Evolutionary conservation across 2,329 filamentous ascomycete species (phyloP), one percentile per base, ranked within the genome.

Genomic region (Coniochaeta hoffmannii): DNA sequence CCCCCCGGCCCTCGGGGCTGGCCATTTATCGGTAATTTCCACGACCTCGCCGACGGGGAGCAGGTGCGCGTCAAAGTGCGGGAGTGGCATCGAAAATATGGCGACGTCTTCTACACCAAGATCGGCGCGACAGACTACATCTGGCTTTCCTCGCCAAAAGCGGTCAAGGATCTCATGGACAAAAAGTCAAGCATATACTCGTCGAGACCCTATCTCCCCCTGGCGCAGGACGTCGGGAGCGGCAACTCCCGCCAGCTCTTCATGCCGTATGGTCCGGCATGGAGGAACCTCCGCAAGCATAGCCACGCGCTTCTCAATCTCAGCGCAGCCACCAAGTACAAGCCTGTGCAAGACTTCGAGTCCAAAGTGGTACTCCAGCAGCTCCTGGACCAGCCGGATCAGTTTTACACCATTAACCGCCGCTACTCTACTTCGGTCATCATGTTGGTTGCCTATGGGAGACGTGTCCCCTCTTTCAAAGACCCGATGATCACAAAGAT

Each of bases 361-460:
- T 68, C 64, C 11, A 64, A 66, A 46, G 63, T 66, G 44, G 60
- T 69, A 12, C 58, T 70, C 4, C 61, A 66, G 26, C 69, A 73
- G 54, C 62, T 75, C 1, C 50, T 72, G 26, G 35, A 59, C 10
- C 52, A 46, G 24, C 54, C 59, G 22, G 60, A 65, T 11, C 71
- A 71, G 2, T 75, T 73, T 55, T 71, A 73, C 28, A 65, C 66
- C 49, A 70, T 69, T 55, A 69, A 74, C 54, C 68, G 72, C 53
- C 65, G 73, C 24, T 76, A 74, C 55, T 68, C 73, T 2, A 66
- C 71, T 0, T 68, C 69, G 31, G 63, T 76, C 11, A 73, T 76
- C 26, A 69, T 75, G 22, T 69, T 71, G 2, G 64, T 76, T 22
- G 71, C 66, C 0, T 75, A 72, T 56, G 73, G 72, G 6, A 68